These are phyloP conservation scores for Zygotorulaspora florentina DNA, from an alignment of 805 yeast species.

Conservation along the genomic window DNA sequence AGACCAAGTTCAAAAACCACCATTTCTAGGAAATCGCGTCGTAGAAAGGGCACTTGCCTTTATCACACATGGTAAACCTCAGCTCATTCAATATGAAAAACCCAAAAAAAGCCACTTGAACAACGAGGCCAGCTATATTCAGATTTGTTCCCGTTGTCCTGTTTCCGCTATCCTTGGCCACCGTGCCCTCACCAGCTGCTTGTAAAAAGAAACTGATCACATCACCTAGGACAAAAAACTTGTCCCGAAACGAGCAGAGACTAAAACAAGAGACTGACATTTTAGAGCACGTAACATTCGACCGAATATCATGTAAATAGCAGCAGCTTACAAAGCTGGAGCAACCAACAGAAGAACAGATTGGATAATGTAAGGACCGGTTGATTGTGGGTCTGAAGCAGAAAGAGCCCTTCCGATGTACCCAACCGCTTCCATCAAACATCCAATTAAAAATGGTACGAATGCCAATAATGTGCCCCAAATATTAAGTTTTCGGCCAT, in stretches of 20 bases:
- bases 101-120: conserved; percentile 33
- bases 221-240: conserved; percentile 34
- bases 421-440: conserved; percentile 26
- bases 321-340: conserved; percentile 33
- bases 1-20: conserved; percentile 14
- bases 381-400: conserved; percentile 4
- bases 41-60: conserved; percentile 1
- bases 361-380: conserved; percentile 27
- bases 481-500: neutral
- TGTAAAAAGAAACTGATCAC: conserved; percentile 31
- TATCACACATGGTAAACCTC: conserved; percentile 12
- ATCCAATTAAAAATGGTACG: conserved; percentile 30
- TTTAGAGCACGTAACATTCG: conserved; percentile 20
- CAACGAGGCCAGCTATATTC: conserved; percentile 30
- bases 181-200: conserved; percentile 34
- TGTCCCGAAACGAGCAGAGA: conserved; percentile 25
- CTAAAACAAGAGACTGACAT: conserved; percentile 19
- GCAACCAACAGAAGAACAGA: conserved; percentile 29
- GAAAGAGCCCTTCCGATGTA: conserved; percentile 26
- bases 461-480: conserved; percentile 9
- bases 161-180: conserved; percentile 13
- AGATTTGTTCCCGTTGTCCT: conserved; percentile 21
- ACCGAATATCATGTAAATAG: conserved; percentile 35
- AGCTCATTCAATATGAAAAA: conserved; percentile 25
- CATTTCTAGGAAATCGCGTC: conserved; percentile 11